phyloP scores from a whole-genome alignment of 371 early-diverging fungal species.

The Mortierella sp. region DNA sequence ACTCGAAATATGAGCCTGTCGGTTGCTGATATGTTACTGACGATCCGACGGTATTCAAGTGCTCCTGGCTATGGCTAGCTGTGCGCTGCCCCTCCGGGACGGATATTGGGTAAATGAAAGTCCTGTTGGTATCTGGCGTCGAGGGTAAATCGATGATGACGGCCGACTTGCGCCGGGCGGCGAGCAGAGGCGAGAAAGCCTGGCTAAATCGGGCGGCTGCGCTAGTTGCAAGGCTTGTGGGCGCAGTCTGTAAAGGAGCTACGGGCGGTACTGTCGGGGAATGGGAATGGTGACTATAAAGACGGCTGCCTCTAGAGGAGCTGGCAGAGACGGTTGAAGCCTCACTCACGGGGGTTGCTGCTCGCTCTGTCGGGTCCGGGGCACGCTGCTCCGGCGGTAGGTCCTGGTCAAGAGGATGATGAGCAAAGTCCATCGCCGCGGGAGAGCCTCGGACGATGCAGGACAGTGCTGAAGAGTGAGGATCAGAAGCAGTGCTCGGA shows the following conservation, averaged over 20 bases:
- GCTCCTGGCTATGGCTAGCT: slow-evolving; percentile 11
- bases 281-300: slow-evolving; percentile 1
- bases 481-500: too few species aligned
- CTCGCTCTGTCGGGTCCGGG: too few species aligned
- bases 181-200: slow-evolving; percentile 46
- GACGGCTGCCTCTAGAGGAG: background rate
- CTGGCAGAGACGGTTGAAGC: too few species aligned
- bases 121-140: slow-evolving; percentile 37
- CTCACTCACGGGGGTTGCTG: too few species aligned
- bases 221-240: slow-evolving; percentile 33
- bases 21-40: background rate
- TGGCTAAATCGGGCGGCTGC: slow-evolving; percentile 42
- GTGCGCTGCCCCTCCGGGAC: slow-evolving; percentile 6
- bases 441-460: too few species aligned
- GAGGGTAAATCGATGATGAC: slow-evolving; percentile 34
- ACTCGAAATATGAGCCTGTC: slow-evolving; percentile 15
- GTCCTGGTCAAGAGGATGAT: too few species aligned
- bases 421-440: too few species aligned
- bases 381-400: too few species aligned
- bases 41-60: background rate
- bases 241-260: slow-evolving; percentile 18
- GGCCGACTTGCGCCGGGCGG: slow-evolving; percentile 37
- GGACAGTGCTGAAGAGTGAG: too few species aligned
- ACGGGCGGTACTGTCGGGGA: slow-evolving; percentile 12
- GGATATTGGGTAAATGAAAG: slow-evolving; percentile 17